Conservation (phyloP, 176 grass and related monocot genomes). For the Eragrostis nindensis region DNA sequence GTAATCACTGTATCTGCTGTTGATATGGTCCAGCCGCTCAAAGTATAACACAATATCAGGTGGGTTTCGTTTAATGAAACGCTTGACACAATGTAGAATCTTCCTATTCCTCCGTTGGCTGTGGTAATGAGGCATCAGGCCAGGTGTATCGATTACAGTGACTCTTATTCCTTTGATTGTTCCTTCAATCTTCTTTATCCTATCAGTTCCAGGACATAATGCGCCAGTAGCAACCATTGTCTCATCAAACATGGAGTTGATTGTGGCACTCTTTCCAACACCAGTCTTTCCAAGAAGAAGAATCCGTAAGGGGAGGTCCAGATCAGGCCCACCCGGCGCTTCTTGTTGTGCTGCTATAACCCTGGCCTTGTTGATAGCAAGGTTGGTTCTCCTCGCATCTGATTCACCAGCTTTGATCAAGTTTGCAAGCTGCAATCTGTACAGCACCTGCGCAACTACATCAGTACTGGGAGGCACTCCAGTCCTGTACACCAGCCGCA, state of each 20-base stretch:
- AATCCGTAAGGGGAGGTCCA: slow-evolving; percentile 66
- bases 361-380: slow-evolving; percentile 62
- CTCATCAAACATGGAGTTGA: slow-evolving; percentile 76
- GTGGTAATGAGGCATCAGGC: slow-evolving; percentile 58
- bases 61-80: slow-evolving; percentile 70
- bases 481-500: slow-evolving; percentile 60
- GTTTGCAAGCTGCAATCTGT: slow-evolving; percentile 76
- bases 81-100: slow-evolving; percentile 72
- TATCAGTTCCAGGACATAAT: slow-evolving; percentile 53
- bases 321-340: slow-evolving; percentile 40
- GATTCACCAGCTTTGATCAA: slow-evolving; percentile 74
- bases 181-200: slow-evolving; percentile 63
- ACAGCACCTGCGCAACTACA: slow-evolving; percentile 73
- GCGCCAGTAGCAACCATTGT: slow-evolving; percentile 54
- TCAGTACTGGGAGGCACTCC: slow-evolving; percentile 54
- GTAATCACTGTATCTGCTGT: slow-evolving; percentile 63
- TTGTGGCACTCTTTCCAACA: slow-evolving; percentile 74
- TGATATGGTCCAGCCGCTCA: slow-evolving; percentile 74
- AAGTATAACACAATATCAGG: slow-evolving; percentile 85
- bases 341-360: slow-evolving; percentile 65
- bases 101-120: slow-evolving; percentile 65
- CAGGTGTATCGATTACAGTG: slow-evolving; percentile 89
- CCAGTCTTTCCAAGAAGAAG: slow-evolving; percentile 78
- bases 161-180: slow-evolving; percentile 81
- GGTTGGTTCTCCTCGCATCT: slow-evolving; percentile 56